Base-by-base conservation (phyloP, 2,329 filamentous ascomycete genomes). In the Talaromyces sp. region DNA sequence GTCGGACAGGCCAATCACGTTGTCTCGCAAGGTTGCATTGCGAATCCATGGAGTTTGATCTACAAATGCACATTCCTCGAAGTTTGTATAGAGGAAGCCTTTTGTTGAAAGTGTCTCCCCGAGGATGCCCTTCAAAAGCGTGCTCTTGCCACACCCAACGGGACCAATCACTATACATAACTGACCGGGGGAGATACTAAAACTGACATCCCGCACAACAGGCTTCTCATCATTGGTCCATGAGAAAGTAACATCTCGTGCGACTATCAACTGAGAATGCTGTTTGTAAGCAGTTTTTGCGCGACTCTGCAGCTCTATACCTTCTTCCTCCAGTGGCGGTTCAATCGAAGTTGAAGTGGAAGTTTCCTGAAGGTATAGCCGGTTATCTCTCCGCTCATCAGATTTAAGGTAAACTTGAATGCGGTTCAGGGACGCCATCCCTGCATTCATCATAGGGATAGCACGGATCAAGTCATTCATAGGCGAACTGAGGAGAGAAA, bases 121-220 rank as follows among this genome's bases (percentile, higher is more conserved):
- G 83, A 72, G 3, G 84, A 82, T 70, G 3, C 68, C 69, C 63
- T 77, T 76, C 62, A 90, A 82, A 54, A 88, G 85, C 22, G 87
- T 90, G 1, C 86, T 88, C 71, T 90, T 90, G 0, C 88, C 88
- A 1, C 87, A 85, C 1, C 88, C 88, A 0, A 85, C 88, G 4
- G 87, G 85, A 0, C 88, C 88, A 2, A 90, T 87, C 11, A 90
- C 78, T 2, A 86, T 87, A 67, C 82, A 83, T 70, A 90, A 89
- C 60, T 87, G 82, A 1, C 86, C 85, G 0, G 85, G 80, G 33
- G 82, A 76, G 60, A 90, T 83, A 1, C 80, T 81, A 35, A 90
- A 79, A 13, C 80, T 84, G 14, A 90, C 76, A 3, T 80, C 82
- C 19, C 82, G 77, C 1, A 92, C 78, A 14, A 90, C 85, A 35